These are phyloP conservation scores for Hippophae rhamnoides DNA, from an alignment of 306 rosid genomes.

Conservation along the genomic window DNA sequence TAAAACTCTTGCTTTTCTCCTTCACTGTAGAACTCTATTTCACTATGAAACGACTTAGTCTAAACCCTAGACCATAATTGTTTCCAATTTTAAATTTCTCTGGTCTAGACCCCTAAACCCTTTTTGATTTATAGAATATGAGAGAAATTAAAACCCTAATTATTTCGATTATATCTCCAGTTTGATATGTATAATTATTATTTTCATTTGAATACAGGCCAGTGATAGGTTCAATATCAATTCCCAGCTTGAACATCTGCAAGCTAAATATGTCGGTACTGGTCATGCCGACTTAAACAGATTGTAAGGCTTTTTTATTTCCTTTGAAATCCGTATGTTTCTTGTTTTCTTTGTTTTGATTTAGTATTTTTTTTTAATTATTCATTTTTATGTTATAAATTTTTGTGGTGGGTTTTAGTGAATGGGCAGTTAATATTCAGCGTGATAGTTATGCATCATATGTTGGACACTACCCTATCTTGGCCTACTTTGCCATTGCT, in stretches of 20 bases:
- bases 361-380: not conserved
- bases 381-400: not conserved
- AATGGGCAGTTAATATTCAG: constrained; percentile 96
- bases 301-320: constrained; percentile 39
- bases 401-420: constrained; percentile 27
- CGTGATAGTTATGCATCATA: constrained; percentile 97
- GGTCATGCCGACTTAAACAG: constrained; percentile 89
- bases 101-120: not conserved
- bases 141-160: not conserved
- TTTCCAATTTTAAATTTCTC: not conserved
- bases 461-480: constrained; percentile 75
- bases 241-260: constrained; percentile 90
- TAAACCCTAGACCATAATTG: constrained; percentile 2
- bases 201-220: constrained; percentile 39
- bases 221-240: constrained; percentile 95
- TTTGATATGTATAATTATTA: not conserved
- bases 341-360: not conserved
- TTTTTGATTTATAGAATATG: not conserved
- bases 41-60: not conserved
- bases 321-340: not conserved
- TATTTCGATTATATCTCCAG: not conserved
- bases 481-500: constrained; percentile 69
- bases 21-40: not conserved
- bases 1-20: not conserved
- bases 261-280: constrained; percentile 95